A percentile compares a stretch with the other conserved stretches of the same genome.
Conservation (phyloP, 139 green algal species). For the Edaphochlamys debaryana region DNA sequence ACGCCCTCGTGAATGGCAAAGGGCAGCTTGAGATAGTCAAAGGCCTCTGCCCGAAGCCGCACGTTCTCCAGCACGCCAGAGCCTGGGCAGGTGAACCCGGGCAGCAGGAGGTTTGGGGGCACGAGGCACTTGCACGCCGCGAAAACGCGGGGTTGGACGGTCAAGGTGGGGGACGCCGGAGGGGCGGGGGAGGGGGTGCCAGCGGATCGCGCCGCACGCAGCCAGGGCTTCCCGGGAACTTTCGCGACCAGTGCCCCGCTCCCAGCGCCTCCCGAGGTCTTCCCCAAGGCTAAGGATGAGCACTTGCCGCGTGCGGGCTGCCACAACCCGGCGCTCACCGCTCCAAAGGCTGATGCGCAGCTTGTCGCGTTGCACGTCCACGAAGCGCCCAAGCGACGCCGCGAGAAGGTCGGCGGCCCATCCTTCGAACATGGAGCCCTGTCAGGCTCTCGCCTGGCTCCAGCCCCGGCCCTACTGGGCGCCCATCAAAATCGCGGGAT, state of each 20-base stretch:
- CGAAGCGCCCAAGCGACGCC: slow-evolving; percentile 63
- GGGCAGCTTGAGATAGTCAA: slow-evolving; percentile 72
- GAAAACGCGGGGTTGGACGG: too few relatives aligned
- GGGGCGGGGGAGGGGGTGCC: too few relatives aligned
- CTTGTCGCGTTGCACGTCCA: slow-evolving; percentile 70
- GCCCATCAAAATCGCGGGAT: neutral
- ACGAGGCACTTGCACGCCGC: too few relatives aligned
- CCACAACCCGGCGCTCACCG: slow-evolving; percentile 40
- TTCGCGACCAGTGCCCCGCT: too few relatives aligned
- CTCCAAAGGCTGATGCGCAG: slow-evolving; percentile 72
- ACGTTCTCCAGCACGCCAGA: slow-evolving; percentile 69
- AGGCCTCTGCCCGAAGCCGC: slow-evolving; percentile 62
- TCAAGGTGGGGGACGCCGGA: too few relatives aligned
- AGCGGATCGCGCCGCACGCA: too few relatives aligned
- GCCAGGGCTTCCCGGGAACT: too few relatives aligned
- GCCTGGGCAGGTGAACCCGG: too few relatives aligned
- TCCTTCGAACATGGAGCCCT: slow-evolving; percentile 64
- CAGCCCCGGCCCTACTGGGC: neutral
- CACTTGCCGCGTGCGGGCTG: too few relatives aligned
- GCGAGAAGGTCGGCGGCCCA: slow-evolving; percentile 65
- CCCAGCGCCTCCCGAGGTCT: too few relatives aligned
- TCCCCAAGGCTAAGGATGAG: too few relatives aligned
- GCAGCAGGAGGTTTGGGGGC: too few relatives aligned
- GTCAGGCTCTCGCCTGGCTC: neutral
- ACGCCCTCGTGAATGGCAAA: slow-evolving; percentile 62